Base-by-base conservation (phyloP, 2,329 filamentous ascomycete genomes). In the Talaromyces piceae region DNA sequence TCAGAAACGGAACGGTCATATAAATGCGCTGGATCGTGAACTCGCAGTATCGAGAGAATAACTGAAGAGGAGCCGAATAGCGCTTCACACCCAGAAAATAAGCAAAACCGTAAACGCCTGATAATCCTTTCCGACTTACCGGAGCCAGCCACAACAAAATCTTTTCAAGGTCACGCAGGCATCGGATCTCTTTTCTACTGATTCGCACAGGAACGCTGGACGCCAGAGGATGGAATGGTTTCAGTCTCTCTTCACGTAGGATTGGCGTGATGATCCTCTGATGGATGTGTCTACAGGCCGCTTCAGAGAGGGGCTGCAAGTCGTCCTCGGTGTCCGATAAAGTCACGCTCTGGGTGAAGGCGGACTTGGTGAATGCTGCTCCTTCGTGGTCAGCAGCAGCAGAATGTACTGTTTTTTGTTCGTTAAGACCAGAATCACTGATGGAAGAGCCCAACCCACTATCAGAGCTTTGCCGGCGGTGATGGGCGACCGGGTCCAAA, bases 161-260 rank as follows among this genome's bases (percentile, higher is more conserved):
- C 80, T 95, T 95, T 72, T 97, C 91, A 46, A 97, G 79, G 71
- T 97, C 91, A 68, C 91, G 84, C 50, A 97, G 81, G 73, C 87
- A 95, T 67, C 87, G 83, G 63, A 97, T 93, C 62, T 93, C 83
- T 70, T 89, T 91, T 65, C 84, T 81, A 63, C 82, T 81, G 66
- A 95, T 93, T 64, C 86, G 86, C 67, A 80, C 78, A 45, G 88
- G 88, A 57, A 90, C 83, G 68, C 88, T 85, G 59, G 86, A 77
- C 57, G 95, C 79, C 61, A 95, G 81, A 45, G 85, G 77, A 66
- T 89, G 85, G 68, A 95, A 95, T 45, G 86, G 82, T 67, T 89
- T 87, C 55, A 94, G 78, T 27, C 79, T 76, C 20, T 82, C 71
- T 63, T 91, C 86, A 57, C 80, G 79, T 52, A 93, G 79, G 46